phyloP scores from a whole-genome alignment of 2,329 filamentous ascomycete genomes.

The Cucurbitaria berberidis region DNA sequence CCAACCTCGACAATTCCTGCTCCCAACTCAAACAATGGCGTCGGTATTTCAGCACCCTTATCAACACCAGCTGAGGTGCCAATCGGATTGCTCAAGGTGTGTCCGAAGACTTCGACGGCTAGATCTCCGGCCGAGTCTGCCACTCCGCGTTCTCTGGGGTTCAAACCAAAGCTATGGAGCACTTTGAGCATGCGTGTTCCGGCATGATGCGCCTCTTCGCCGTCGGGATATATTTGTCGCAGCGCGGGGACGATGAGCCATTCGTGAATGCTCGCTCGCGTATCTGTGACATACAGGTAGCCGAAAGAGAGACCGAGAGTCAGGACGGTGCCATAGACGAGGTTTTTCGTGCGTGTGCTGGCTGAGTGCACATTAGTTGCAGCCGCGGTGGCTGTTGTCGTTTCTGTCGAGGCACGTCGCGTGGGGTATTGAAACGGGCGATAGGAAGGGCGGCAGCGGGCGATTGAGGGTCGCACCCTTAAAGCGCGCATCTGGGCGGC shows the following conservation, averaged over 20 bases:
- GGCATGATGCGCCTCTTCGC: constrained; percentile 89
- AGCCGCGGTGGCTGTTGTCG: constrained; percentile 33
- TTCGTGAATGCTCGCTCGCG: constrained; percentile 60
- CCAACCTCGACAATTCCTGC: constrained; percentile 90
- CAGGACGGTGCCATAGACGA: constrained; percentile 62
- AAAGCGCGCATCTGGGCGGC: constrained; percentile 38
- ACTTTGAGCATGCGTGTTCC: constrained; percentile 74
- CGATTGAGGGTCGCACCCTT: constrained; percentile 32
- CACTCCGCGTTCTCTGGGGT: constrained; percentile 81
- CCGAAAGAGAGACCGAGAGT: constrained; percentile 54
- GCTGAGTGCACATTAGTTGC: constrained; percentile 48
- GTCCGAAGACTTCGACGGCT: constrained; percentile 74
- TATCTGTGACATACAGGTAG: constrained; percentile 61
- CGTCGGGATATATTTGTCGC: constrained; percentile 72
- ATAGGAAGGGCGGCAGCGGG: constrained; percentile 20
- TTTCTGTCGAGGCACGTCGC: constrained; percentile 33
- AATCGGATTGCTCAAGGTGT: constrained; percentile 80
- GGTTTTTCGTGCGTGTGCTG: constrained; percentile 55
- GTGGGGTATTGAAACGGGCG: constrained; percentile 25
- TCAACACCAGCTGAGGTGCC: constrained; percentile 95
- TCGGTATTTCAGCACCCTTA: constrained; percentile 89
- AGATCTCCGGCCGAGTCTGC: constrained; percentile 61
- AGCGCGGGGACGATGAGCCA: constrained; percentile 65
- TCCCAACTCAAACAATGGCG: constrained; percentile 82
- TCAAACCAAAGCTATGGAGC: constrained; percentile 74